These are phyloP conservation scores for Monilinia fructigena DNA, from an alignment of 2,329 filamentous ascomycete species.

Conservation along the genomic window DNA sequence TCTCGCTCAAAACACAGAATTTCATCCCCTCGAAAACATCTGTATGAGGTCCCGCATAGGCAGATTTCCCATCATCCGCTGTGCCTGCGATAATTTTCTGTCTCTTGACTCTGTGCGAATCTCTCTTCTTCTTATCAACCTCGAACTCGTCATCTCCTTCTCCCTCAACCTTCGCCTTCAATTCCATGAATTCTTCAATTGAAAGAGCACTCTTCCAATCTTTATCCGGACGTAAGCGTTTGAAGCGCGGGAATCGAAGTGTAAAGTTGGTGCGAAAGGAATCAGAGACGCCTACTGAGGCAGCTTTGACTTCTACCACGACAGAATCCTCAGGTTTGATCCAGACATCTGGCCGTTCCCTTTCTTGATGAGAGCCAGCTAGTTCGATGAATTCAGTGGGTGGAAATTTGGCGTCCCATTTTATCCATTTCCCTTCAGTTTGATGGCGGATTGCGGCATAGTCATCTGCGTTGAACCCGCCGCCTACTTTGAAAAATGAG, in stretches of 20 bases:
- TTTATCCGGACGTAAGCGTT: slow-evolving; percentile 76
- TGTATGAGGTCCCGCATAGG: slow-evolving; percentile 57
- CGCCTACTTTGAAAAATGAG: slow-evolving; percentile 99
- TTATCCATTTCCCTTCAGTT: slow-evolving; percentile 87
- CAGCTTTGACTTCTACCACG: slow-evolving; percentile 85
- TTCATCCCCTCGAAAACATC: slow-evolving; percentile 72
- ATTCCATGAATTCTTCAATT: slow-evolving; percentile 70
- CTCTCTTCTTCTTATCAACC: slow-evolving; percentile 62
- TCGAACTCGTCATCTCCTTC: slow-evolving; percentile 75
- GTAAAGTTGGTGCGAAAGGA: slow-evolving; percentile 76
- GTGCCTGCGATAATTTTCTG: slow-evolving; percentile 72
- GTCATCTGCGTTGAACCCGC: slow-evolving; percentile 81
- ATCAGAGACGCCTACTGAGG: slow-evolving; percentile 71
- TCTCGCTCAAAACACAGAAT: slow-evolving; percentile 83
- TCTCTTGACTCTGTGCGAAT: slow-evolving; percentile 63
- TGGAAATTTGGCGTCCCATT: slow-evolving; percentile 76
- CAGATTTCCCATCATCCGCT: slow-evolving; percentile 49
- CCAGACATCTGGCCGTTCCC: slow-evolving; percentile 86
- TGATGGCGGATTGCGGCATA: slow-evolving; percentile 79
- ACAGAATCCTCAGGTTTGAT: slow-evolving; percentile 86
- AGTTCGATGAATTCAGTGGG: slow-evolving; percentile 78
- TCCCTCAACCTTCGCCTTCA: slow-evolving; percentile 68
- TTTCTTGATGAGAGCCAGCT: slow-evolving; percentile 69
- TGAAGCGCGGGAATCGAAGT: slow-evolving; percentile 88
- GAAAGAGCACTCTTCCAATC: slow-evolving; percentile 79